These are phyloP conservation scores for Plasmodium adleri DNA, from an alignment of 169 alveolate species.

Conservation along the genomic window DNA sequence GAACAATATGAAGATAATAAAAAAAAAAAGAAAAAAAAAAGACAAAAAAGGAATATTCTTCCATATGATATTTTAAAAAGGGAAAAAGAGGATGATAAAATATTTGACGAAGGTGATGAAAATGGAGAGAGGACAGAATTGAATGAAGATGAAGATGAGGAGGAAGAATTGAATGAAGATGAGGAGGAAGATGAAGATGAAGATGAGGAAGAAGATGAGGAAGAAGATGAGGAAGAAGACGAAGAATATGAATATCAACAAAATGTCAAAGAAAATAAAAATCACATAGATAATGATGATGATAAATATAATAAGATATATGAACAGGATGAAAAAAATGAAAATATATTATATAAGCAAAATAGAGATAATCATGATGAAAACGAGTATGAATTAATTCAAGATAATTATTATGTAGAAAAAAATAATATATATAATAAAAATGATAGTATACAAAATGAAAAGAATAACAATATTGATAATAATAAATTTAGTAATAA, in stretches of 20 bases:
- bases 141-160: slow-evolving; percentile 27
- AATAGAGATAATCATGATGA: background rate
- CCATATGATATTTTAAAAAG: slow-evolving; percentile 14
- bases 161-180: slow-evolving; percentile 28
- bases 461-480: background rate
- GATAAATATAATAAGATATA: background rate
- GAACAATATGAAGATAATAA: slow-evolving; percentile 2
- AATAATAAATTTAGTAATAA: background rate
- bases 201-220: slow-evolving; percentile 17
- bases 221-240: background rate
- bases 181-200: slow-evolving; percentile 52
- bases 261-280: background rate
- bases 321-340: slow-evolving; percentile 1
- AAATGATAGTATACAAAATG: background rate
- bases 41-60: background rate
- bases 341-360: background rate
- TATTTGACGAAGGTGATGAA: slow-evolving; percentile 61
- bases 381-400: background rate
- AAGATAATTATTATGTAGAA: slow-evolving; percentile 13
- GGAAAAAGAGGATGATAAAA: slow-evolving; percentile 48
- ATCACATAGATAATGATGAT: background rate
- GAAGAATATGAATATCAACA: background rate
- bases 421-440: background rate
- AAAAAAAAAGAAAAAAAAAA: slow-evolving; percentile 36
- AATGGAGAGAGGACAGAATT: slow-evolving; percentile 15